Evolutionary conservation across 108 stramenopile species (phyloP).

Genomic region (Discostella stelligeroides): DNA sequence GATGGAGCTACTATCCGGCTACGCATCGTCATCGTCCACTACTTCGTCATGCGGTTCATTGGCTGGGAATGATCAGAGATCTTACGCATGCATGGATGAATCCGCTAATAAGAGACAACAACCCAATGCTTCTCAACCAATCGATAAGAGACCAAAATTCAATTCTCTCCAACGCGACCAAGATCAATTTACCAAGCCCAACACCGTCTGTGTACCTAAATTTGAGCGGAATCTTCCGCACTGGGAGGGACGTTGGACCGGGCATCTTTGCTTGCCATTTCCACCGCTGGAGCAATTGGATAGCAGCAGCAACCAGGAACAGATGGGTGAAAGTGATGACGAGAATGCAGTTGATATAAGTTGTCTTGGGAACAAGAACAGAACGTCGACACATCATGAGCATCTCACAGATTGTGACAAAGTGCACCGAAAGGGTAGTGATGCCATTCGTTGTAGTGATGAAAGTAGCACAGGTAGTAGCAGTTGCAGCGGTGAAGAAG

Average conservation of each 20-base stretch:
- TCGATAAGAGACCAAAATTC: no score
- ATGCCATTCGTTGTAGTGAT: constrained; percentile 2
- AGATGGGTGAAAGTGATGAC: not conserved
- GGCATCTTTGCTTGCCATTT: constrained; percentile 39
- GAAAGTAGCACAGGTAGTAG: constrained; percentile 9
- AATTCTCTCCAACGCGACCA: no score
- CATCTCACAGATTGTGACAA: not conserved
- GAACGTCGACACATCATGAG: not conserved
- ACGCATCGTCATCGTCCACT: not conserved
- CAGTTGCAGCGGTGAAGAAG: constrained; percentile 17
- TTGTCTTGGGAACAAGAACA: not conserved
- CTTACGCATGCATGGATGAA: no score
- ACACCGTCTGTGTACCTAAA: not conserved
- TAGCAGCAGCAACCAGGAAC: not conserved
- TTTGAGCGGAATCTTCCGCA: constrained; percentile 43
- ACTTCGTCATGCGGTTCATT: not conserved
- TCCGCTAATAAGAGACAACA: no score
- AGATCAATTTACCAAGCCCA: no score
- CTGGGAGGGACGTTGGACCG: constrained; percentile 48
- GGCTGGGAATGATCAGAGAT: not conserved
- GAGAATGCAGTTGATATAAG: not conserved
- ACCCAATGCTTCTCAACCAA: not conserved
- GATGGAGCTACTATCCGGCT: not conserved
- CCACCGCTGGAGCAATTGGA: constrained; percentile 20
- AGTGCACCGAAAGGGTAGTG: not conserved